Conservation (phyloP, 805 yeast genomes). For the Saturnispora kantuleensis region DNA sequence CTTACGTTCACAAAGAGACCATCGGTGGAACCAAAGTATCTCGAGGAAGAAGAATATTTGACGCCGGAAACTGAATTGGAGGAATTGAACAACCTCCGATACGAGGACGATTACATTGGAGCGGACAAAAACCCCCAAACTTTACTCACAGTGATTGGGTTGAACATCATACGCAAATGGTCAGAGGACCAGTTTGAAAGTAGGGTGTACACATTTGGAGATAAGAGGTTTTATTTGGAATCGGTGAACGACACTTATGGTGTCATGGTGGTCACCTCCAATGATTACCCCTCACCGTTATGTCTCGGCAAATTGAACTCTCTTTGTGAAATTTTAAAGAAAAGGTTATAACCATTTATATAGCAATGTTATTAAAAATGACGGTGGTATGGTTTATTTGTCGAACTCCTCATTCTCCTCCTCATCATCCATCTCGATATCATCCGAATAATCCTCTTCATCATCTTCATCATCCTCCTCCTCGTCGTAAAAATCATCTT, state of each 20-base stretch:
- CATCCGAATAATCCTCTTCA: slow-evolving; percentile 22
- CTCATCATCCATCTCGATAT: slow-evolving; percentile 20
- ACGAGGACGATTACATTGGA: slow-evolving; percentile 20
- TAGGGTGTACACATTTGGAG: background rate
- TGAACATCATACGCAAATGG: slow-evolving; percentile 24
- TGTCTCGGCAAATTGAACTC: slow-evolving; percentile 20
- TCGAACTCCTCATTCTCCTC: slow-evolving; percentile 13
- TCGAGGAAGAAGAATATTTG: background rate
- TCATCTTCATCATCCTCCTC: slow-evolving; percentile 27
- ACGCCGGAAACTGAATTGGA: background rate
- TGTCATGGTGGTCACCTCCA: slow-evolving; percentile 22
- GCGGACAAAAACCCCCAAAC: slow-evolving; percentile 24
- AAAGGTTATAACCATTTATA: slow-evolving; percentile 1
- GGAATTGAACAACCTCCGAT: slow-evolving; percentile 12
- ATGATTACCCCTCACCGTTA: slow-evolving; percentile 23
- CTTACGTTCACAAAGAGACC: slow-evolving; percentile 20
- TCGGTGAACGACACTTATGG: slow-evolving; percentile 17
- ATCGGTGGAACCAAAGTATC: background rate
- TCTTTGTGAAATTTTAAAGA: slow-evolving; percentile 6
- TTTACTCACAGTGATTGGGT: slow-evolving; percentile 23
- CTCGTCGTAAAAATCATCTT: slow-evolving; percentile 27
- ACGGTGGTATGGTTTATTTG: background rate
- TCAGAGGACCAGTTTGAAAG: slow-evolving; percentile 9
- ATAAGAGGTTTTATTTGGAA: slow-evolving; percentile 14
- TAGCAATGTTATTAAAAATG: background rate